phyloP scores from a whole-genome alignment of 169 alveolate species.

The Plasmodium coatneyi region DNA sequence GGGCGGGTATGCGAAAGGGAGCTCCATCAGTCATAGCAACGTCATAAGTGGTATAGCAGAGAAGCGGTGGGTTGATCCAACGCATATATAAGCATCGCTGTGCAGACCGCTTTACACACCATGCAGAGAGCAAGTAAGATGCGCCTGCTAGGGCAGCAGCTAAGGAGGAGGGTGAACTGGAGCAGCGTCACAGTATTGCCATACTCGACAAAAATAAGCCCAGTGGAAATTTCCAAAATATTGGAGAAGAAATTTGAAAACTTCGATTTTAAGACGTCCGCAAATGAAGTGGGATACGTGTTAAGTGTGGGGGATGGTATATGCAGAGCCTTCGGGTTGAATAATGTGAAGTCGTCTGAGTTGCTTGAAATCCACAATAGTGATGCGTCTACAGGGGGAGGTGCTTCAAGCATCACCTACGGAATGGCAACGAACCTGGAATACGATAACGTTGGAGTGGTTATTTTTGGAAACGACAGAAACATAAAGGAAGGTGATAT shows the following conservation, averaged over 20 bases:
- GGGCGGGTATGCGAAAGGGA: background rate
- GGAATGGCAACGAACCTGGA: slow-evolving; percentile 99
- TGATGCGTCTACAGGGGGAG: slow-evolving; percentile 59
- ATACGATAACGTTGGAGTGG: slow-evolving; percentile 97
- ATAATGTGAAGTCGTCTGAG: slow-evolving; percentile 96
- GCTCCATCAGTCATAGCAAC: background rate
- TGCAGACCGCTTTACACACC: background rate
- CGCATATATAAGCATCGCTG: background rate
- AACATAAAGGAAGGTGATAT: slow-evolving; percentile 95
- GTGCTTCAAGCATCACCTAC: slow-evolving; percentile 79
- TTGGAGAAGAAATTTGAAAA: slow-evolving; percentile 87
- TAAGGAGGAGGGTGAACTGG: slow-evolving; percentile 14
- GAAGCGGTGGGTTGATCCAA: background rate
- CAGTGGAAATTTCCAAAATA: slow-evolving; percentile 88
- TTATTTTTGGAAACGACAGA: slow-evolving; percentile 97
- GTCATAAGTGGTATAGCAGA: background rate
- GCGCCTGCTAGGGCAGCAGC: background rate
- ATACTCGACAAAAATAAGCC: slow-evolving; percentile 86
- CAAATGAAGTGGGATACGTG: slow-evolving; percentile 95
- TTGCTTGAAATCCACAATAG: slow-evolving; percentile 94
- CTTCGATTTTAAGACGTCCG: slow-evolving; percentile 83
- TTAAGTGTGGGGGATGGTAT: slow-evolving; percentile 98
- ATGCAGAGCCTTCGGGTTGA: slow-evolving; percentile 96
- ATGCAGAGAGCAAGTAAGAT: background rate
- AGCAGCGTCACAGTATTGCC: background rate